Evolutionary conservation across 768 basidiomycete genomes (phyloP).

Genomic region (Xerocomellus chrysenteron): DNA sequence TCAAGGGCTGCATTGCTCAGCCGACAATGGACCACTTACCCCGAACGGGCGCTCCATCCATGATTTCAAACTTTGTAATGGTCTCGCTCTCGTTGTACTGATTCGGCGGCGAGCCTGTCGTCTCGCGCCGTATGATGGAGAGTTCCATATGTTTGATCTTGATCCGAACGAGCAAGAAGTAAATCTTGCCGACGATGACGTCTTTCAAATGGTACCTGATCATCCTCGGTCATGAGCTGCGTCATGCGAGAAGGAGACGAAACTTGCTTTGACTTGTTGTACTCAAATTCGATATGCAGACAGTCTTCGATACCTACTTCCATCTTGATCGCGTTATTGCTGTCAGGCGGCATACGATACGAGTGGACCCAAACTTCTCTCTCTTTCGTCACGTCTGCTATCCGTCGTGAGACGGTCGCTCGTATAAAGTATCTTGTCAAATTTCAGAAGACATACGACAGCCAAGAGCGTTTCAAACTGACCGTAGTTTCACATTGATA

Average conservation of each 20-base stretch:
- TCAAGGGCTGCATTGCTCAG: not conserved
- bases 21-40: conserved; percentile 43
- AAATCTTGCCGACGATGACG: conserved; percentile 99
- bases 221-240: not conserved
- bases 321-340: conserved; percentile 99
- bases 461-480: conserved; percentile 24
- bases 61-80: conserved; percentile 99
- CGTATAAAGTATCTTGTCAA: conserved; percentile 81
- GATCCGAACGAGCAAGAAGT: conserved; percentile 97
- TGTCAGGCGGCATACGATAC: conserved; percentile 97
- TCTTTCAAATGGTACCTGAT: conserved; percentile 96
- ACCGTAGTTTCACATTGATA: conserved; percentile 97
- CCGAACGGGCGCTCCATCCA: conserved; percentile 98
- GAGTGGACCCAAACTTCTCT: conserved; percentile 97
- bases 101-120: conserved; percentile 96
- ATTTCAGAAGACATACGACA: conserved; percentile 3
- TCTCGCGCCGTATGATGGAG: conserved; percentile 96
- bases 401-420: conserved; percentile 84
- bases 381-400: conserved; percentile 93
- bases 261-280: conserved; percentile 97
- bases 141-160: conserved; percentile 99
- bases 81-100: conserved; percentile 99
- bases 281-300: conserved; percentile 98
- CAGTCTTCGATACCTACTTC: conserved; percentile 99
- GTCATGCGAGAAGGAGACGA: not conserved